Conservation (phyloP, 352 stramenopile species). For the Phytophthora multivora region DNA sequence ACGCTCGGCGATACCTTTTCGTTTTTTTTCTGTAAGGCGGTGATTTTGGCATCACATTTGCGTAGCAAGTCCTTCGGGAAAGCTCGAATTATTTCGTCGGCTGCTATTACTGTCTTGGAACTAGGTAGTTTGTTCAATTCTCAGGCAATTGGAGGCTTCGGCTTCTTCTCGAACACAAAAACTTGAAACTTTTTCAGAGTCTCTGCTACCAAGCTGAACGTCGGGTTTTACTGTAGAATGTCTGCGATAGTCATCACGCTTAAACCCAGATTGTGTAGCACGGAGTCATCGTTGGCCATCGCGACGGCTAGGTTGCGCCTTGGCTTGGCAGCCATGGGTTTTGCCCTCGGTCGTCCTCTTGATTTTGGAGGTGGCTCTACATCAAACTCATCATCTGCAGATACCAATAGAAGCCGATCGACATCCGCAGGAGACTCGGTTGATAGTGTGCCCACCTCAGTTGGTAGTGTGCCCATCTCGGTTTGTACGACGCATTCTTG, state of each 20-base stretch:
- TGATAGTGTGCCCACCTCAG: no score
- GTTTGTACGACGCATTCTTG: no score
- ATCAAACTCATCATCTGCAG: not conserved
- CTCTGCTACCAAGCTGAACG: not conserved
- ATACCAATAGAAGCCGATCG: no score
- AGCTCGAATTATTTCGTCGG: not conserved
- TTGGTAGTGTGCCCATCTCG: no score
- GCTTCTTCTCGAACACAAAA: not conserved
- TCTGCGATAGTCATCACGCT: conserved; percentile 2
- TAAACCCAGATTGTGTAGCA: not conserved
- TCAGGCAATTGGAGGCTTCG: conserved; percentile 1
- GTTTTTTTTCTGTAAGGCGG: conserved; percentile 1
- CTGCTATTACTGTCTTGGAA: not conserved
- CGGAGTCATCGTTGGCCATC: conserved; percentile 11
- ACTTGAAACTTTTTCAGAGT: conserved; percentile 3
- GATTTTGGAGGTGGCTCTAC: conserved; percentile 2
- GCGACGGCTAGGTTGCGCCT: conserved; percentile 4
- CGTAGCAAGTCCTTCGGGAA: conserved; percentile 7
- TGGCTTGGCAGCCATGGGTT: conserved; percentile 7
- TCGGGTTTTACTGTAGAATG: not conserved
- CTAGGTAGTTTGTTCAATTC: not conserved
- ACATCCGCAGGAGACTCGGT: no score
- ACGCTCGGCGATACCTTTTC: not conserved
- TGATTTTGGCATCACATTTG: conserved; percentile 4
- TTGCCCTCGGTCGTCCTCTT: conserved; percentile 7